phyloP scores from a whole-genome alignment of 768 basidiomycete genomes.

The Podaxis pistillaris region DNA sequence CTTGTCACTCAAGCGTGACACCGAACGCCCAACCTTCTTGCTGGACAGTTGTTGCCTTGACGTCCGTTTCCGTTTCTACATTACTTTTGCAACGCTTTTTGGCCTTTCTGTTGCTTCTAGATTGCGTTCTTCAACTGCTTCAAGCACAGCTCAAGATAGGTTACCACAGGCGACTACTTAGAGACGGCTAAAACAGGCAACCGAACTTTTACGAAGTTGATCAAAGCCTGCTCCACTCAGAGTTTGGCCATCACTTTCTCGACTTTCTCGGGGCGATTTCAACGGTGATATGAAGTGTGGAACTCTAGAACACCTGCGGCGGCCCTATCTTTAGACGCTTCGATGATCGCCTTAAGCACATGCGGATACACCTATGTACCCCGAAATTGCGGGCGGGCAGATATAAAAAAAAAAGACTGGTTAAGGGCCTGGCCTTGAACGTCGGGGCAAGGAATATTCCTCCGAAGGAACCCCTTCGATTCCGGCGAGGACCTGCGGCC shows the following conservation, averaged over 20 bases:
- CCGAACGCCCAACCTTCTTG: too few relatives aligned
- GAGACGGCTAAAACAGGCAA: not conserved
- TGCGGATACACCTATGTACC: not conserved
- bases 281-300: not conserved
- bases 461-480: too few relatives aligned
- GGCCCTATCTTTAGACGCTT: not conserved
- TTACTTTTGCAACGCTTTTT: not conserved
- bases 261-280: conserved; percentile 2
- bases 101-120: not conserved
- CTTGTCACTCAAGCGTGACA: too few relatives aligned
- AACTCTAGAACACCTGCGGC: not conserved
- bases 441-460: too few relatives aligned
- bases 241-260: not conserved
- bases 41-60: not conserved
- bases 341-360: not conserved
- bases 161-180: too few relatives aligned
- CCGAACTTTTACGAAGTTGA: not conserved
- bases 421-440: too few relatives aligned
- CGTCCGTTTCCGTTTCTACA: not conserved
- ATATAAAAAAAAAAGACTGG: too few relatives aligned
- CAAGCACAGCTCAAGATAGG: not conserved
- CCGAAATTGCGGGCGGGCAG: too few relatives aligned
- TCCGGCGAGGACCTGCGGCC: too few relatives aligned
- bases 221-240: not conserved
- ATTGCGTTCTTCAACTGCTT: not conserved